phyloP scores from a whole-genome alignment of 768 basidiomycete genomes.

The Suillus tomentosus region DNA sequence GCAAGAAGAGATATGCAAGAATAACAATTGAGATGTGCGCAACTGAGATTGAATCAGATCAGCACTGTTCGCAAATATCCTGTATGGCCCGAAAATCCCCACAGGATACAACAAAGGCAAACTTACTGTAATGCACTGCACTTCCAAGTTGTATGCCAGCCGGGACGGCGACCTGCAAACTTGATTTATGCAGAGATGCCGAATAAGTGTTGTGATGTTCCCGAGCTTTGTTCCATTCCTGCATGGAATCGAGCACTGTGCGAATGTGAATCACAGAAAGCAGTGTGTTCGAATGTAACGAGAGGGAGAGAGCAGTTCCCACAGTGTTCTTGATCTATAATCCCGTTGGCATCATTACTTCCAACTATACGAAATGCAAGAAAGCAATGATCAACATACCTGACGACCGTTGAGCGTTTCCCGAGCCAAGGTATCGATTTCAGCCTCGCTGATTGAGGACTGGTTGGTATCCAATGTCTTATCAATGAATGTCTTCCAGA shows the following conservation, averaged over 20 bases:
- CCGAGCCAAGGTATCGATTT: background rate
- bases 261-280: background rate
- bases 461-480: background rate
- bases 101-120: too few species aligned
- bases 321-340: slow-evolving; percentile 3
- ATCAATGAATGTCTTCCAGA: background rate
- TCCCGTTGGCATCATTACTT: background rate
- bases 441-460: background rate
- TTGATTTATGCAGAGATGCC: too few species aligned
- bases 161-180: too few species aligned
- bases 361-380: background rate
- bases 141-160: too few species aligned
- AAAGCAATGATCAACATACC: background rate
- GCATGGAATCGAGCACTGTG: background rate
- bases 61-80: too few species aligned
- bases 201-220: background rate
- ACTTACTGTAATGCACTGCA: too few species aligned
- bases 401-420: slow-evolving; percentile 2
- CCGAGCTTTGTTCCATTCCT: background rate
- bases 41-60: too few species aligned
- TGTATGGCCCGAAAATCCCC: too few species aligned
- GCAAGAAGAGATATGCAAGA: too few species aligned
- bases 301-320: background rate
- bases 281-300: background rate
- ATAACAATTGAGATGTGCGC: too few species aligned